A percentile compares a stretch with the other conserved stretches of the same genome.
These are phyloP conservation scores for Elsinoe arachidis DNA, from an alignment of 2,329 filamentous ascomycete genomes.

Conservation along the genomic window DNA sequence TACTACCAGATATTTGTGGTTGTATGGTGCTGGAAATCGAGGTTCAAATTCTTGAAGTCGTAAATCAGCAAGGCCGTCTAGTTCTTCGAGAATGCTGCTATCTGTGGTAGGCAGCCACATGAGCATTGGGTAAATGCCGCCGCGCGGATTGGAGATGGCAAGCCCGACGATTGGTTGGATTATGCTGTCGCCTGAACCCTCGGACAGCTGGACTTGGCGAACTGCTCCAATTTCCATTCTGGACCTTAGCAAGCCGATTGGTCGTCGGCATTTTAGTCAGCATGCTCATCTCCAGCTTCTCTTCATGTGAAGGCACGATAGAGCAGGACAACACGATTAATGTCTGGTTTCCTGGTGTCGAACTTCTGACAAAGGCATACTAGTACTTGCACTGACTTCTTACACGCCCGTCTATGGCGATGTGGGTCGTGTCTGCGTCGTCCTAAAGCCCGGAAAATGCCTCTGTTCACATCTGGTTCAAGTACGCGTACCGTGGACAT, in stretches of 20 bases:
- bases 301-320: not conserved
- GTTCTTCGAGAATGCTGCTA: conserved; percentile 5
- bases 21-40: no score
- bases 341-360: no score
- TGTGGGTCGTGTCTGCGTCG: no score
- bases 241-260: not conserved
- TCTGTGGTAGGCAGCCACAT: conserved; percentile 7
- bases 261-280: not conserved
- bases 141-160: not conserved
- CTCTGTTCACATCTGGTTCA: not conserved
- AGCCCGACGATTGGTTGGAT: conserved; percentile 3
- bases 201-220: conserved; percentile 3
- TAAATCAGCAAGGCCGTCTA: not conserved
- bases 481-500: not conserved
- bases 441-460: not conserved
- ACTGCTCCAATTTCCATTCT: not conserved
- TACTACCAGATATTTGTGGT: no score
- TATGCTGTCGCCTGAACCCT: conserved; percentile 12
- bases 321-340: not conserved
- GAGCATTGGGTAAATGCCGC: not conserved
- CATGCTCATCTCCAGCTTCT: not conserved
- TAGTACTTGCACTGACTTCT: no score
- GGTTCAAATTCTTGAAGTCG: no score
- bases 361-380: no score
- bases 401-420: no score